phyloP scores from a whole-genome alignment of 805 yeast genomes.

The Ogataea saltuana region DNA sequence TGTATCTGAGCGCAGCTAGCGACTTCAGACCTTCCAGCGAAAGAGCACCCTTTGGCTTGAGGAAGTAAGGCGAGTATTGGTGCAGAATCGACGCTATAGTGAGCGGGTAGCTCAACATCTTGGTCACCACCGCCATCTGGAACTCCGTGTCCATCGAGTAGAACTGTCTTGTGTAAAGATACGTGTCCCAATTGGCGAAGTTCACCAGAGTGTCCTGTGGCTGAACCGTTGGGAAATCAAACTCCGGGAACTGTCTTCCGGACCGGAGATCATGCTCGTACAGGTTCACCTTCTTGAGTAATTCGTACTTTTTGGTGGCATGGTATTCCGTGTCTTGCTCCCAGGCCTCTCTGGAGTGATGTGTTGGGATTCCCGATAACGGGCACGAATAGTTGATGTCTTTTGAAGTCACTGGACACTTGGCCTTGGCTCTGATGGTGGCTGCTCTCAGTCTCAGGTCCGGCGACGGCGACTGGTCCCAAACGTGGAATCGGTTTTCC shows the following conservation, averaged over 20 bases:
- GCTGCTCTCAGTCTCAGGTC: constrained; percentile 92
- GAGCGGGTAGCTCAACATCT: constrained; percentile 89
- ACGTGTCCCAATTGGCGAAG: constrained; percentile 87
- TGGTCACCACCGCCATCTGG: constrained; percentile 92
- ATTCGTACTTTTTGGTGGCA: constrained; percentile 60
- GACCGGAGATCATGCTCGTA: constrained; percentile 94
- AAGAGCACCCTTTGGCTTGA: constrained; percentile 82
- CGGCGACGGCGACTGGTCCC: constrained; percentile 91
- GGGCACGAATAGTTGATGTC: constrained; percentile 89
- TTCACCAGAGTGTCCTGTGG: constrained; percentile 74
- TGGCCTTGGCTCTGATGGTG: constrained; percentile 79
- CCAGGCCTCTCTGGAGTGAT: constrained; percentile 90
- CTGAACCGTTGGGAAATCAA: constrained; percentile 84
- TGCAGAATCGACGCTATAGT: constrained; percentile 85
- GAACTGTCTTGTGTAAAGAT: constrained; percentile 87
- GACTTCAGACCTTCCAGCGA: constrained; percentile 93
- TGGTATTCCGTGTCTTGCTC: constrained; percentile 76
- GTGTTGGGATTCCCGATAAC: constrained; percentile 93
- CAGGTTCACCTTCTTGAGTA: constrained; percentile 81
- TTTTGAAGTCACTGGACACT: constrained; percentile 85
- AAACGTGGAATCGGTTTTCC: constrained; percentile 74
- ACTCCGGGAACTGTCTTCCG: constrained; percentile 93
- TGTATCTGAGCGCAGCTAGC: constrained; percentile 86
- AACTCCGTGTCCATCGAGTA: constrained; percentile 97
- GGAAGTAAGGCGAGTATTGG: constrained; percentile 79